These are phyloP conservation scores for Symbiodinium natans DNA, from an alignment of 73 alveolate genomes.

Conservation along the genomic window DNA sequence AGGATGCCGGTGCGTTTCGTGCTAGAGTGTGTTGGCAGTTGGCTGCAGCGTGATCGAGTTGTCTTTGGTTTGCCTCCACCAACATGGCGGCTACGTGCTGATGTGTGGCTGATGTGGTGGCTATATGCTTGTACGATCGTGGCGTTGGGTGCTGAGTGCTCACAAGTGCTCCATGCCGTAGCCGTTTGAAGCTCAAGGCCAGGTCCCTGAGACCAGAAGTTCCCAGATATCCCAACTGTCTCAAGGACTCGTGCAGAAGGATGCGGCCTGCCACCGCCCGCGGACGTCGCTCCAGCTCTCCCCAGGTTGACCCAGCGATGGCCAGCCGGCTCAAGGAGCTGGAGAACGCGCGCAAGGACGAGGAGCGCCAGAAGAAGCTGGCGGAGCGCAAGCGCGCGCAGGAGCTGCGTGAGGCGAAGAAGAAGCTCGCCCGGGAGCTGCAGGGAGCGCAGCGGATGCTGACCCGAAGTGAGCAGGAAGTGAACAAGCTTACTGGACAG, in stretches of 20 bases:
- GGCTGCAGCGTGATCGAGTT: no score
- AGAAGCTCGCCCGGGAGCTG: conserved; percentile 66
- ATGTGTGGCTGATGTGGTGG: no score
- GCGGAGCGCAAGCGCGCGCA: conserved; percentile 86
- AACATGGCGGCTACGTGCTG: no score
- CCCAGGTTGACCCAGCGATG: conserved; percentile 52
- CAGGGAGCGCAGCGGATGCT: conserved; percentile 73
- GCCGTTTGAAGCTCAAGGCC: background rate
- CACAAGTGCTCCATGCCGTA: background rate
- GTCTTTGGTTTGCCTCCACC: no score
- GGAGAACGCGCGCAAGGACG: conserved; percentile 59
- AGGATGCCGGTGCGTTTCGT: no score
- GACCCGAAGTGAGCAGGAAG: conserved; percentile 88
- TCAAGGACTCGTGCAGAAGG: background rate
- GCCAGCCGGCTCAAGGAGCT: background rate
- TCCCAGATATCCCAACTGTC: background rate
- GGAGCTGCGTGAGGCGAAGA: conserved; percentile 87
- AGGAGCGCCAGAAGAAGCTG: conserved; percentile 88
- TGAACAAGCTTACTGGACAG: conserved; percentile 68
- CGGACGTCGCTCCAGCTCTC: conserved; percentile 49
- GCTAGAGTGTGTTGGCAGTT: no score
- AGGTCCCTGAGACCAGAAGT: background rate
- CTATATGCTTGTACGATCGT: no score
- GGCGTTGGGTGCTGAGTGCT: no score
- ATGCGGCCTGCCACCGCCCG: conserved; percentile 93